A percentile compares a stretch with the other conserved stretches of the same genome.
phyloP scores from a whole-genome alignment of 352 stramenopile genomes.

The Plasmopara muralis region DNA sequence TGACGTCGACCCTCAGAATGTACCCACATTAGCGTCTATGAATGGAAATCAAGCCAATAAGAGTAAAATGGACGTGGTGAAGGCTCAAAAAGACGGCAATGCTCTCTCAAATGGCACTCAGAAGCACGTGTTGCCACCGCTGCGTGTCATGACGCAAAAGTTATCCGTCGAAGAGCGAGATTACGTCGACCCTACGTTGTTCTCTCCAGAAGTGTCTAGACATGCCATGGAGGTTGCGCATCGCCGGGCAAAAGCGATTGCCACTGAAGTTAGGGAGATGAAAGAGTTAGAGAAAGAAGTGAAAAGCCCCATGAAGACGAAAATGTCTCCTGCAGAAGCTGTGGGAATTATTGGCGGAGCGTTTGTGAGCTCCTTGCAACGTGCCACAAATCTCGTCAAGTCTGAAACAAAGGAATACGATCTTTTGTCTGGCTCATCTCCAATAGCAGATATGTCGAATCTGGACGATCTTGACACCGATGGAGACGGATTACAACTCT shows the following conservation, averaged over 20 bases:
- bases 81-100: slow-evolving; percentile 10
- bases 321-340: slow-evolving; percentile 54
- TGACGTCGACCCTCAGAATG: slow-evolving; percentile 7
- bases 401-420: slow-evolving; percentile 62
- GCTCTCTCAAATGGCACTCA: slow-evolving; percentile 7
- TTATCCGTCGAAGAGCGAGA: slow-evolving; percentile 41
- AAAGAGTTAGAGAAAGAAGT: slow-evolving; percentile 36
- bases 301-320: slow-evolving; percentile 14
- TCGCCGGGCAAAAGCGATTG: slow-evolving; percentile 61
- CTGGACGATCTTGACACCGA: slow-evolving; percentile 73
- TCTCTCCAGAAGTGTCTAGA: slow-evolving; percentile 74
- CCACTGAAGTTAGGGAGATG: slow-evolving; percentile 72
- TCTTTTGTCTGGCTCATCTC: slow-evolving; percentile 44
- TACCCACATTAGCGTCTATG: background rate
- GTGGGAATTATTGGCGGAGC: slow-evolving; percentile 54
- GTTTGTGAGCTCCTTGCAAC: slow-evolving; percentile 54
- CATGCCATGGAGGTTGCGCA: slow-evolving; percentile 81
- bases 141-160: slow-evolving; percentile 35
- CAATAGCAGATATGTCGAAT: slow-evolving; percentile 37
- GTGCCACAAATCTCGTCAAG: slow-evolving; percentile 55
- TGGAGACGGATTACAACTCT: slow-evolving; percentile 77
- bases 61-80: slow-evolving; percentile 11
- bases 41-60: slow-evolving; percentile 1
- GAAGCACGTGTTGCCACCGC: slow-evolving; percentile 33
- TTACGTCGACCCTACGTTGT: slow-evolving; percentile 74